Conservation (phyloP, 2,329 filamentous ascomycete genomes). For the Colletotrichum abscissum region DNA sequence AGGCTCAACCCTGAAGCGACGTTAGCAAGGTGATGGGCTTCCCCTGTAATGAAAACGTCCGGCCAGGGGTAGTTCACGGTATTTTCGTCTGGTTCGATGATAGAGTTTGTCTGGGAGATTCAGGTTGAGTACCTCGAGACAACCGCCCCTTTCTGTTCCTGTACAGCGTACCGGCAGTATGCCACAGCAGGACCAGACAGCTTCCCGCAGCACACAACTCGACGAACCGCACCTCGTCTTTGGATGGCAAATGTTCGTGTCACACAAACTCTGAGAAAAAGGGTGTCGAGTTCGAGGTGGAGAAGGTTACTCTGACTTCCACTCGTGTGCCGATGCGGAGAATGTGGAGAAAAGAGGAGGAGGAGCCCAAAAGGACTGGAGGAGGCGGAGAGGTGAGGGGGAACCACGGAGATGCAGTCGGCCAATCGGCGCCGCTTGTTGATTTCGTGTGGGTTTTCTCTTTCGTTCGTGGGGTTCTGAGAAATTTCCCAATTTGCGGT, state of each 20-base stretch:
- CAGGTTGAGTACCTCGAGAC: neutral
- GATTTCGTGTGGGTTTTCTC: neutral
- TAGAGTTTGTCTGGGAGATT: neutral
- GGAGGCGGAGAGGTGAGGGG: slow-evolving; percentile 21
- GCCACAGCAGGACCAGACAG: neutral
- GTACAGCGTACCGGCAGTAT: too few species aligned
- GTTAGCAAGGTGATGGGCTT: slow-evolving; percentile 1
- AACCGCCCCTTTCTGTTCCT: neutral
- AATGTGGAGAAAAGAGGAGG: slow-evolving; percentile 26
- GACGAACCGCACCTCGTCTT: neutral
- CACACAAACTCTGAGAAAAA: slow-evolving; percentile 22
- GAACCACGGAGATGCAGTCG: neutral
- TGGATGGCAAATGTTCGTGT: neutral
- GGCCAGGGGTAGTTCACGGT: slow-evolving; percentile 9
- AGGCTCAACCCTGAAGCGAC: slow-evolving; percentile 17
- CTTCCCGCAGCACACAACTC: neutral
- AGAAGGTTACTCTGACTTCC: slow-evolving; percentile 22
- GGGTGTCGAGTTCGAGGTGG: slow-evolving; percentile 21
- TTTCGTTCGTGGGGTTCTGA: neutral
- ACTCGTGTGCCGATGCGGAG: slow-evolving; percentile 30
- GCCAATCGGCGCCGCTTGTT: slow-evolving; percentile 14
- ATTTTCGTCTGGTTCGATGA: neutral
- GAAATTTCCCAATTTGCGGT: slow-evolving; percentile 17
- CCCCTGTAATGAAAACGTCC: neutral
- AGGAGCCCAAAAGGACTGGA: neutral